Base-by-base conservation (phyloP, 345 rosid genomes). In the Erysimum cheiranthoides region DNA sequence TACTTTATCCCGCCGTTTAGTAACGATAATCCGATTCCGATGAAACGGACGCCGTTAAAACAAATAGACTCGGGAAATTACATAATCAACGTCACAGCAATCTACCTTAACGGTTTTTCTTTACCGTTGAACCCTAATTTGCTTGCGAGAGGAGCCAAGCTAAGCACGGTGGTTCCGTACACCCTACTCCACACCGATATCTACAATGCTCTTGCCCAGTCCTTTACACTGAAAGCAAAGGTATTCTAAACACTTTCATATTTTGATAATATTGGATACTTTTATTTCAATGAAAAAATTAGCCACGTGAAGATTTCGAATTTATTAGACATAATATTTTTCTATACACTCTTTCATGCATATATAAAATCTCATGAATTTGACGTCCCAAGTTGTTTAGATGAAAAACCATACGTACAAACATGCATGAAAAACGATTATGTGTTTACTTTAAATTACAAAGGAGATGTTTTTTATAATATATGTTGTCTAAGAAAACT, bases 1-100 rank as follows among this genome's bases (percentile, higher is more conserved):
- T 79, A 83, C 16, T 61, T 34, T 6, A 38, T 84, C 31, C 74
- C 76, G 4, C 82, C 77, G 9, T 80, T 77, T 6, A 58, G 74
- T 2, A n/a, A 39, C 17, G 11, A 10, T 38, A 2, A 8, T 38
- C 12, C 83, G 6, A 38, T 78, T 12, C 36, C n/a, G 7, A 76
- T 71, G 61, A 81, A 75, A 0, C 34, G 76, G 1, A 65, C 79
- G 64, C 76, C 81, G 3, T 63, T 80, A 0, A 32, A 68, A 0
- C 4, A 45, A 25, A 65, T 9, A 4, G 8, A 57, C 2, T 49
- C 25, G 4, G 79, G 72, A 14, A 61, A 47, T 16, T 85, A 85
- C n/a, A 73, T 74, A 62, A 61, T 85, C 9, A 58, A 70, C 2
- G 78, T 80, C 2, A 9, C 1, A 3, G 32, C 43, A 2, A 65